Base-by-base conservation (phyloP, 108 stramenopile genomes). In the Nitzschia putrida region DNA sequence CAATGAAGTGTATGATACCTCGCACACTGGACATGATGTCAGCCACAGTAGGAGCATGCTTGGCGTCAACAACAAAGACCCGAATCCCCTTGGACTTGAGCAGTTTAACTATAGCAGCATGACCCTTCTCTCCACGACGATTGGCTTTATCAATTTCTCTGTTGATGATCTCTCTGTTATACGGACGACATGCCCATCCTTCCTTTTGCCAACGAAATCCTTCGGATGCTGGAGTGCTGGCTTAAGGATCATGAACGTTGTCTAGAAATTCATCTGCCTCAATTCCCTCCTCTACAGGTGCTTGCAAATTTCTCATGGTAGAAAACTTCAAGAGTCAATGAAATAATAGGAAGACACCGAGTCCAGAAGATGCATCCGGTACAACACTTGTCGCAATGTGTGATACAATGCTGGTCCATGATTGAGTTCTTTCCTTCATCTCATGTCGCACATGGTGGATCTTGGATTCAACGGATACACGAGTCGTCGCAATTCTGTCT, bases 31-130 rank as follows among this genome's bases (percentile, higher is more conserved):
- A 40, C 16, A 69, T 51, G 22, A 69, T 55, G n/a, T 69, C 69
- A 37, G 18, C 2, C 11, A 50, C 18, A 0, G 57, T 59, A n/a
- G 53, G 26, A 18, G 26, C 41, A 47, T 58, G 57, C 44, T 69
- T 69, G 44, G 57, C 69, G 49, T 69, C 69, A 43, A 69, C 53
- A 18, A 69, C 53, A 22, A 37, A 69, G 21, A 69, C 58, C 11
- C 53, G 57, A 50, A 59, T 59, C 14, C 69, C 54, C 16, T 52
- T 53, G 39, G 57, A 24, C 3, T 51, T 39, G 50, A 69, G 37
- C 0, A 41, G 34, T 16, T 58, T 29, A 3, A 69, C 16, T 14
- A 60, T 26, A 18, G 55, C 69, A 16, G 24, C 56, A 69, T 69
- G 57, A 11, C 69, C 69, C 25, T 57, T 44, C 29, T 43, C 11